Evolutionary conservation across 2,329 filamentous ascomycete genomes (phyloP).

Genomic region (Fusarium sp.): DNA sequence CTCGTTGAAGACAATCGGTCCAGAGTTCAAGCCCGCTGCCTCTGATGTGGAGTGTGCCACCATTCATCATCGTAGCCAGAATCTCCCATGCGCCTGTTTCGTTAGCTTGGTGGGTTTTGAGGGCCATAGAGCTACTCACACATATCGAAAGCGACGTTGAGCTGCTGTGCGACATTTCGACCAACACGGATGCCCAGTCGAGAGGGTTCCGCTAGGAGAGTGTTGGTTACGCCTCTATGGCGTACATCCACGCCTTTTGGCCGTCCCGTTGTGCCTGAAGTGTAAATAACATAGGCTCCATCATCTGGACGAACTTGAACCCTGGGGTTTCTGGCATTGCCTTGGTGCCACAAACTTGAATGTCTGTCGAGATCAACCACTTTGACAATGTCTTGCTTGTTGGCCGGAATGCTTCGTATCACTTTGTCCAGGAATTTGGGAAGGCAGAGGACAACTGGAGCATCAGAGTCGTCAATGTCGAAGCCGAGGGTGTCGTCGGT

Average conservation of each 20-base stretch:
- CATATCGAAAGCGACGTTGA: slow-evolving; percentile 34
- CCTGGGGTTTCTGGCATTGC: slow-evolving; percentile 17
- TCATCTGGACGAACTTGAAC: slow-evolving; percentile 20
- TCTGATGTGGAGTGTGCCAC: slow-evolving; percentile 31
- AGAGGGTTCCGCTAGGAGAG: slow-evolving; percentile 26
- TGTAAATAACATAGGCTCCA: slow-evolving; percentile 35
- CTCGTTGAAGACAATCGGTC: slow-evolving; percentile 27
- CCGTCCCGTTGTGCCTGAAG: slow-evolving; percentile 28
- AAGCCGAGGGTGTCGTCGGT: slow-evolving; percentile 30
- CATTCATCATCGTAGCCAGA: slow-evolving; percentile 32
- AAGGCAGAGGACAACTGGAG: slow-evolving; percentile 21
- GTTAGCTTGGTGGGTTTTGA: accelerated
- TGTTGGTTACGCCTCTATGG: slow-evolving; percentile 29
- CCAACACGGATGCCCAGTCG: slow-evolving; percentile 22
- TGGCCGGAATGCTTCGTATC: slow-evolving; percentile 19
- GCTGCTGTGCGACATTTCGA: slow-evolving; percentile 30
- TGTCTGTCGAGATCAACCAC: slow-evolving; percentile 22
- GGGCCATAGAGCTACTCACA: slow-evolving; percentile 11
- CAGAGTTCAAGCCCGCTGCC: slow-evolving; percentile 27
- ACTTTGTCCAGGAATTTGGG: slow-evolving; percentile 33
- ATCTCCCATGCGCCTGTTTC: slow-evolving; percentile 29
- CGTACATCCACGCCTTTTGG: slow-evolving; percentile 33
- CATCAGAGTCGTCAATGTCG: slow-evolving; percentile 29
- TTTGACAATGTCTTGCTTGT: slow-evolving; percentile 8
- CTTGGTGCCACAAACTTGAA: slow-evolving; percentile 17